Evolutionary conservation across 2,329 filamentous ascomycete species (phyloP).

Genomic region (Ascochyta fabae): DNA sequence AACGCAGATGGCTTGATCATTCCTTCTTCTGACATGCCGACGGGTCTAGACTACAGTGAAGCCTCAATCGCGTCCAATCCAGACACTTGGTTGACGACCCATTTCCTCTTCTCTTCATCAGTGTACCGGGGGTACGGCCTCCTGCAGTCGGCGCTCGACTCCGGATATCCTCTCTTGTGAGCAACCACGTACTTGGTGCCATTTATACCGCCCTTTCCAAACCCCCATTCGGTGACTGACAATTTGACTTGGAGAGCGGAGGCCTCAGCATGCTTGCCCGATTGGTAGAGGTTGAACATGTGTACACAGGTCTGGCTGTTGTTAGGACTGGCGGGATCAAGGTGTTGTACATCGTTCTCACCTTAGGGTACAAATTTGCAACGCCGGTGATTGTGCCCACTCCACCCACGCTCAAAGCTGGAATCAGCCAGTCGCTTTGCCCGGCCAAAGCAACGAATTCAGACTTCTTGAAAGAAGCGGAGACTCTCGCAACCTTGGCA

Average conservation of each 20-base stretch:
- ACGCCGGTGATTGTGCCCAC: slow-evolving; percentile 68
- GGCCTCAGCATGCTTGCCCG: slow-evolving; percentile 58
- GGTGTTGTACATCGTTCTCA: slow-evolving; percentile 10
- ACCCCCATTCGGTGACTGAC: slow-evolving; percentile 62
- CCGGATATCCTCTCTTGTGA: slow-evolving; percentile 60
- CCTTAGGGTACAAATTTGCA: slow-evolving; percentile 66
- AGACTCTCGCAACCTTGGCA: slow-evolving; percentile 52
- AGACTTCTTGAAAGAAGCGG: slow-evolving; percentile 45
- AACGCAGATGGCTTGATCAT: too few relatives aligned
- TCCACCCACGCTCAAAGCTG: slow-evolving; percentile 64
- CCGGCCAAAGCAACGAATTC: slow-evolving; percentile 52
- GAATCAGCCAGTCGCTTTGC: slow-evolving; percentile 58
- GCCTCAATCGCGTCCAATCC: slow-evolving; percentile 41
- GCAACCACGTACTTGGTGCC: slow-evolving; percentile 67
- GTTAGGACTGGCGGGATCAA: slow-evolving; percentile 7
- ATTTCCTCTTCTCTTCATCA: slow-evolving; percentile 55
- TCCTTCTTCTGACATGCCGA: background rate
- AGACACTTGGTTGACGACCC: slow-evolving; percentile 50
- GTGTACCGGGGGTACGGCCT: slow-evolving; percentile 61
- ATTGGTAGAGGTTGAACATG: slow-evolving; percentile 56
- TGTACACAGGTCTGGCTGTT: slow-evolving; percentile 50
- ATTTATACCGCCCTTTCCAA: slow-evolving; percentile 65
- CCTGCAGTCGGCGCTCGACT: slow-evolving; percentile 59
- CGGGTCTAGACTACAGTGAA: slow-evolving; percentile 17
- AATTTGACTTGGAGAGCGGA: slow-evolving; percentile 59